A percentile compares a stretch with the other conserved stretches of the same genome.
Evolutionary conservation across 2,329 filamentous ascomycete genomes (phyloP).

Genomic region (Neonectria ditissima): DNA sequence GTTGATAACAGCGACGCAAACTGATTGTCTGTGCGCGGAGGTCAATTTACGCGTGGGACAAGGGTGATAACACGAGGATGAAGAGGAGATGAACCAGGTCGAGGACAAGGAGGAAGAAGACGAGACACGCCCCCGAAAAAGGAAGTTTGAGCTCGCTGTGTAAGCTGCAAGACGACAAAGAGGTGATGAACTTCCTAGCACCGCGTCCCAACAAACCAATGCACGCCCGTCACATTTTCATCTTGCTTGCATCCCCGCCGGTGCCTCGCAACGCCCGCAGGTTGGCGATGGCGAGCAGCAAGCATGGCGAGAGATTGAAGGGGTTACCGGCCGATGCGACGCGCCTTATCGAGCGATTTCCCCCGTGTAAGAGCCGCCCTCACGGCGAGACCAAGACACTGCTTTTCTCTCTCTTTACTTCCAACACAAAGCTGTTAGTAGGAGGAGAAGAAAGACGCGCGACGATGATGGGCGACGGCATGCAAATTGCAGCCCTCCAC

Average conservation of each 20-base stretch:
- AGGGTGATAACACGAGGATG: constrained; percentile 17
- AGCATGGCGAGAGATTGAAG: constrained; percentile 19
- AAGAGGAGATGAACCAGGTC: neutral
- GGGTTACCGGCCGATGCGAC: constrained; percentile 3
- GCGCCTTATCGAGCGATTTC: neutral
- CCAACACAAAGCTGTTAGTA: neutral
- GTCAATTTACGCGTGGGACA: constrained; percentile 35
- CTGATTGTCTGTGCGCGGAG: constrained; percentile 40
- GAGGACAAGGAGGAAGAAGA: constrained; percentile 2
- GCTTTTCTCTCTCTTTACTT: too few species aligned
- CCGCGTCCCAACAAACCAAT: neutral
- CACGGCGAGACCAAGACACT: neutral
- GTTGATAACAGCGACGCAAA: constrained; percentile 16
- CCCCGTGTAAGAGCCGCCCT: neutral
- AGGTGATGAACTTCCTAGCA: neutral
- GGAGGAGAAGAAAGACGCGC: neutral
- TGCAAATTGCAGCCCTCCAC: constrained; percentile 35
- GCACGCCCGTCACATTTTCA: constrained; percentile 6
- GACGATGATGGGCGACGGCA: constrained; percentile 6
- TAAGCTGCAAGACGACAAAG: neutral
- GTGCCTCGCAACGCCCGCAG: constrained; percentile 11
- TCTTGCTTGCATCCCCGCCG: neutral
- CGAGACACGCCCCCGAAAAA: neutral
- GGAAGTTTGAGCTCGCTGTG: neutral
- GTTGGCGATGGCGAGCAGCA: neutral